Percentiles rank a stretch among this genome's conserved stretches.
phyloP scores from a whole-genome alignment of 805 yeast species.

The Candida maltosa region DNA sequence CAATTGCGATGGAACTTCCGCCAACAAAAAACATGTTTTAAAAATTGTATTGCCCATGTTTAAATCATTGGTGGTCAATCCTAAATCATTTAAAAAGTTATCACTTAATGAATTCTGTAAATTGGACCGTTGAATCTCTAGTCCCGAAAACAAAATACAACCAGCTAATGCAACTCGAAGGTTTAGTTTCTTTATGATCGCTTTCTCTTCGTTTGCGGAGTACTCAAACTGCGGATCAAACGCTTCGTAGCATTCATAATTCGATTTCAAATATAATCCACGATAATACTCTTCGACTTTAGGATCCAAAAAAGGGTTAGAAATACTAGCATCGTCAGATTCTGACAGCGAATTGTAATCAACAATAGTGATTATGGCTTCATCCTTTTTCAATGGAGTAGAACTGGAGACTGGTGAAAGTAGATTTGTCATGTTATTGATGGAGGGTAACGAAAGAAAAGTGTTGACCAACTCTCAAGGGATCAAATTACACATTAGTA shows the following conservation, averaged over 20 bases:
- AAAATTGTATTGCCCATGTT: constrained; percentile 58
- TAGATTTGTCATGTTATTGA: no score
- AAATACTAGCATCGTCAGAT: constrained; percentile 1
- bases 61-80: constrained; percentile 52
- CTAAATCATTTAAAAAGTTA: constrained; percentile 48
- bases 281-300: constrained; percentile 9
- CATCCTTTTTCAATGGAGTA: no score
- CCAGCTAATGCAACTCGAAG: constrained; percentile 56
- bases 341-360: constrained; percentile 2
- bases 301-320: constrained; percentile 10
- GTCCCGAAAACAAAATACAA: constrained; percentile 54
- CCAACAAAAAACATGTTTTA: constrained; percentile 47
- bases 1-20: constrained; percentile 66
- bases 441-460: no score
- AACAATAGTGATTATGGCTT: constrained; percentile 2
- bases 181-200: constrained; percentile 50
- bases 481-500: no score
- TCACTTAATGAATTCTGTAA: constrained; percentile 58
- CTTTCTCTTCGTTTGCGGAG: constrained; percentile 50
- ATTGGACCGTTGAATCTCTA: constrained; percentile 59
- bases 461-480: no score
- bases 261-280: constrained; percentile 20
- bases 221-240: constrained; percentile 60
- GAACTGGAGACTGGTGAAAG: no score
- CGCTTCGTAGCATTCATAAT: constrained; percentile 52